A percentile compares a stretch with the other conserved stretches of the same genome.
phyloP scores from a whole-genome alignment of 1,284 basidiomycete genomes.

The Ganoderma boninense region DNA sequence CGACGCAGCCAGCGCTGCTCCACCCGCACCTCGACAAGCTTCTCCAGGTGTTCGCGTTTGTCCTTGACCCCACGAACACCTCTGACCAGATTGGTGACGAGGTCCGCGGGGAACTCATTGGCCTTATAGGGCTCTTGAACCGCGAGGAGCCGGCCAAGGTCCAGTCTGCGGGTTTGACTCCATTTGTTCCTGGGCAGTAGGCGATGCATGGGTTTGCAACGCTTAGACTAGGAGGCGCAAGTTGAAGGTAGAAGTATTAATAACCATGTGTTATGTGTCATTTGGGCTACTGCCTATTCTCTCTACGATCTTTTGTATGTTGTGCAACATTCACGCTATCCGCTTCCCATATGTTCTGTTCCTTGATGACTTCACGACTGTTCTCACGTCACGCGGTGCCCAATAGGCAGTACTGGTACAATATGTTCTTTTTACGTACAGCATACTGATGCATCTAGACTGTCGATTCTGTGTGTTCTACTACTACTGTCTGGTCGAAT shows the following conservation, averaged over 20 bases:
- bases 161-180: constrained; percentile 73
- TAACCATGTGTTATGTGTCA: constrained; percentile 16
- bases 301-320: constrained; percentile 24
- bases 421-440: constrained; percentile 24
- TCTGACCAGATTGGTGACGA: constrained; percentile 84
- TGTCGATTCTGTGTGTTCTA: constrained; percentile 21
- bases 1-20: constrained; percentile 75
- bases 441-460: constrained; percentile 28
- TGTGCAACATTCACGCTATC: constrained; percentile 28
- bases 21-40: constrained; percentile 85
- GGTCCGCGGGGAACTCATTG: constrained; percentile 77
- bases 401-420: constrained; percentile 20
- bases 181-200: constrained; percentile 51
- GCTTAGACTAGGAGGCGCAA: background rate
- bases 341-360: constrained; percentile 1
- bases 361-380: constrained; percentile 13
- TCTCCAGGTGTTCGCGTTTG: constrained; percentile 84
- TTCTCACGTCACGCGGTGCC: constrained; percentile 10
- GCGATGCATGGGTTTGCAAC: background rate
- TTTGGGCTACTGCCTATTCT: constrained; percentile 18
- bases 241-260: constrained; percentile 7
- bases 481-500: constrained; percentile 34
- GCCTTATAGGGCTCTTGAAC: constrained; percentile 81
- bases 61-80: constrained; percentile 76
- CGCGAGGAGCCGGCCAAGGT: constrained; percentile 78